phyloP scores from a whole-genome alignment of 2,329 filamentous ascomycete genomes.

The Teratosphaeria zuluensis region DNA sequence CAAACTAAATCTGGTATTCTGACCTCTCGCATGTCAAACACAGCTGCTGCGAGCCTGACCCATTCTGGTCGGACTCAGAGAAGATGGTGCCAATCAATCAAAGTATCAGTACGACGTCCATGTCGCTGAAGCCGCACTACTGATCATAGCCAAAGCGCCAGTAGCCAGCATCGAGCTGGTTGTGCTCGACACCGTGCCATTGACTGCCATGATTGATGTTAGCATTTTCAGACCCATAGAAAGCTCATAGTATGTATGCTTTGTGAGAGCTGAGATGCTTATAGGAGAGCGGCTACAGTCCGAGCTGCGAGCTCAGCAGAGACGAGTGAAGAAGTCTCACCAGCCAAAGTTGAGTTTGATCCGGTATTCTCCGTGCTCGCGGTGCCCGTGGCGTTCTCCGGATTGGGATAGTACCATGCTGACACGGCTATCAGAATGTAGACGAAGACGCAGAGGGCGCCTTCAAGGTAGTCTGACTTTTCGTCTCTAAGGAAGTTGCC shows the following conservation, averaged over 20 bases:
- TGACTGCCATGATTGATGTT: neutral
- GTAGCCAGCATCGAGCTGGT: neutral
- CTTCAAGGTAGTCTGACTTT: constrained; percentile 86
- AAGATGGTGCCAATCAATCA: neutral
- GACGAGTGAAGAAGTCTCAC: neutral
- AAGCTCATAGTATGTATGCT: neutral
- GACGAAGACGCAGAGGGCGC: constrained; percentile 64
- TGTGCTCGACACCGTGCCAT: neutral
- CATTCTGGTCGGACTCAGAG: neutral
- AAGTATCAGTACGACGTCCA: neutral
- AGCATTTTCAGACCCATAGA: neutral
- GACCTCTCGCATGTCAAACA: neutral
- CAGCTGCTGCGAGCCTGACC: neutral
- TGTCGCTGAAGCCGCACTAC: neutral
- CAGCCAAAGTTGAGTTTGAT: neutral
- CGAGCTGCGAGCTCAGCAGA: neutral
- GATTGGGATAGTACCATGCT: constrained; percentile 53
- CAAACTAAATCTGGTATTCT: neutral
- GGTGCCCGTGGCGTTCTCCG: constrained; percentile 14
- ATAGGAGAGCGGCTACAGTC: neutral
- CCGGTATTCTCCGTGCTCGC: constrained; percentile 1
- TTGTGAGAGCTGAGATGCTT: neutral
- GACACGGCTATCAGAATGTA: constrained; percentile 54
- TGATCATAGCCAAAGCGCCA: neutral
- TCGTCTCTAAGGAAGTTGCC: constrained; percentile 80